A percentile compares a stretch with the other conserved stretches of the same genome.
These are phyloP conservation scores for Prunus mongolica DNA, from an alignment of 306 rosid genomes.

Conservation along the genomic window DNA sequence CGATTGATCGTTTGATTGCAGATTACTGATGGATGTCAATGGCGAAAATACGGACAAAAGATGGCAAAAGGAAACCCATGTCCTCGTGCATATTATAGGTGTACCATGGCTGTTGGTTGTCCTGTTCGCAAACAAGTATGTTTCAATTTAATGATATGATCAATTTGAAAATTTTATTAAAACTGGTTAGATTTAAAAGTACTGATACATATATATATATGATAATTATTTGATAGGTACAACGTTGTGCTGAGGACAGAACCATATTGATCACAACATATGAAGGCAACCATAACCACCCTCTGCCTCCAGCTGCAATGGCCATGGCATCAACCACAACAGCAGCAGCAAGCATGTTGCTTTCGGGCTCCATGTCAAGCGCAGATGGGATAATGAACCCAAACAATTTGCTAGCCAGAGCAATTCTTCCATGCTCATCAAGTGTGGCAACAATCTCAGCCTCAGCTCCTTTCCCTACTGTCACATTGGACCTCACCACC, in stretches of 20 bases:
- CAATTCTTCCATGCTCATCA: slow-evolving; percentile 68
- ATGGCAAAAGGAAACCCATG: slow-evolving; percentile 98
- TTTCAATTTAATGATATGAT: not conserved
- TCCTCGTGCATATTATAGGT: slow-evolving; percentile 91
- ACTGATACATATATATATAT: not conserved
- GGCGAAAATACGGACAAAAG: slow-evolving; percentile 96
- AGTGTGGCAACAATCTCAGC: slow-evolving; percentile 91
- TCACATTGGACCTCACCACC: slow-evolving; percentile 86
- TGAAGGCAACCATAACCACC: slow-evolving; percentile 95
- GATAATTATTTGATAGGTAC: slow-evolving; percentile 46
- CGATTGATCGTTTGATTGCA: slow-evolving; percentile 7
- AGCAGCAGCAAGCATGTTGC: slow-evolving; percentile 86
- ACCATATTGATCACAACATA: slow-evolving; percentile 80
- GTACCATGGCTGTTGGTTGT: slow-evolving; percentile 96
- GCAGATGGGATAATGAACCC: slow-evolving; percentile 85
- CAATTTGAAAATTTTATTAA: not conserved
- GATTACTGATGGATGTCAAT: slow-evolving; percentile 98
- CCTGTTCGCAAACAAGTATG: slow-evolving; percentile 98
- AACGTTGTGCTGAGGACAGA: slow-evolving; percentile 91
- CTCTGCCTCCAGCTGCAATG: slow-evolving; percentile 93
- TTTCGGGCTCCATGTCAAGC: slow-evolving; percentile 88
- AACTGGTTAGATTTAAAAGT: not conserved
- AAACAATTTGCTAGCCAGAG: slow-evolving; percentile 64
- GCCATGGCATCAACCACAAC: slow-evolving; percentile 94
- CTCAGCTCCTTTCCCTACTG: slow-evolving; percentile 88